Percentiles rank a stretch among this genome's conserved stretches.
Conservation (phyloP, 305 asterid species). For the Fraxinus velutina region DNA sequence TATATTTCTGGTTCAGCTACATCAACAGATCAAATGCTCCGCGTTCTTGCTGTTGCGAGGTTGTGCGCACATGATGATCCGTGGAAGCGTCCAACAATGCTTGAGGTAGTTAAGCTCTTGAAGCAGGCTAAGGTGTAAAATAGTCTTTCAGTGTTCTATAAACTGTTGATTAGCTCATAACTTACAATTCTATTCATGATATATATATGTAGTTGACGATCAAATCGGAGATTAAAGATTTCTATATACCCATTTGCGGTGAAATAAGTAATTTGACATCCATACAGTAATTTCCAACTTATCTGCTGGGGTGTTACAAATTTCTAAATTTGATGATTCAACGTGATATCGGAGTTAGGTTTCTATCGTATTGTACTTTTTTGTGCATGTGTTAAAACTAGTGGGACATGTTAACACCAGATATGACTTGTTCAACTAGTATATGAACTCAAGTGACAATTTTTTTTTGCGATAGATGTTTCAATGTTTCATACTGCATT, state of each 20-base stretch:
- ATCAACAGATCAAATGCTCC: slow-evolving; percentile 49
- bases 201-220: neutral
- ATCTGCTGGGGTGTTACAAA: neutral
- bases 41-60: slow-evolving; percentile 54
- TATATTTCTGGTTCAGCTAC: slow-evolving; percentile 15
- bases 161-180: neutral
- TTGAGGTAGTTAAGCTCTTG: slow-evolving; percentile 57
- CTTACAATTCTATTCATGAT: neutral
- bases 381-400: neutral
- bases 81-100: slow-evolving; percentile 70
- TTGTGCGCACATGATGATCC: slow-evolving; percentile 72
- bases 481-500: neutral
- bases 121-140: slow-evolving; percentile 32
- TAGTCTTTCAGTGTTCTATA: neutral
- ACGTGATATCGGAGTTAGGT: neutral
- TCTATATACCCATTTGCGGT: neutral
- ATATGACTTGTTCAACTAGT: neutral
- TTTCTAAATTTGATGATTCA: neutral
- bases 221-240: neutral
- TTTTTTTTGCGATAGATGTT: neutral
- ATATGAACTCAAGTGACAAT: neutral
- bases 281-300: neutral
- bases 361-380: neutral
- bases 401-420: neutral
- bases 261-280: neutral